Conservation (phyloP, 1,284 basidiomycete genomes). For the Ceratobasidium papillatum region DNA sequence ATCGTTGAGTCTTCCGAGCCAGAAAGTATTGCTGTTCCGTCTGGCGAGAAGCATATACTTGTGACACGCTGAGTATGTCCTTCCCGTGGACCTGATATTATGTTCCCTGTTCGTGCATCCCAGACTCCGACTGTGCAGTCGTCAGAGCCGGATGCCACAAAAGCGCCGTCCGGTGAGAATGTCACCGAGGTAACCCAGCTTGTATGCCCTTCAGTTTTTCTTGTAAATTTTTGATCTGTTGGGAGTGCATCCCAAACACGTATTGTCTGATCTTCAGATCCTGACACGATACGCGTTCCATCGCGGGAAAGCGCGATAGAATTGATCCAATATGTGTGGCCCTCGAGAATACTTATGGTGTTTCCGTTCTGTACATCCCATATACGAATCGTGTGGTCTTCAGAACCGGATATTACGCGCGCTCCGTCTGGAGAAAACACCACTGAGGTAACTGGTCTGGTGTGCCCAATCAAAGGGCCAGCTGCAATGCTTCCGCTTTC, state of each 20-base stretch:
- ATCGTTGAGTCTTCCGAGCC: background rate
- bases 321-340: conserved; percentile 6
- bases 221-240: background rate
- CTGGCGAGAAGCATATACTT: background rate
- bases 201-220: background rate
- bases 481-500: background rate
- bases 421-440: conserved; percentile 30
- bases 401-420: conserved; percentile 13
- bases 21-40: background rate
- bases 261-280: conserved; percentile 9
- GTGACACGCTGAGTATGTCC: conserved; percentile 4
- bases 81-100: background rate
- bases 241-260: conserved; percentile 12
- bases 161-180: conserved; percentile 8
- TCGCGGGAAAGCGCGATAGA: conserved; percentile 27
- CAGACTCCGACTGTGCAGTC: conserved; percentile 26
- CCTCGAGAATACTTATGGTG: background rate
- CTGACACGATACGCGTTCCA: background rate
- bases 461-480: conserved; percentile 22
- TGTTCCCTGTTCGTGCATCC: conserved; percentile 6
- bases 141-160: conserved; percentile 23
- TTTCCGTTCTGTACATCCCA: conserved; percentile 16
- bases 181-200: background rate
- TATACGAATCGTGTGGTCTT: conserved; percentile 14
- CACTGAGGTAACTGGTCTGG: background rate